Conservation (phyloP, 192 early-diverging fungal species). For the Funneliformis mosseae region DNA sequence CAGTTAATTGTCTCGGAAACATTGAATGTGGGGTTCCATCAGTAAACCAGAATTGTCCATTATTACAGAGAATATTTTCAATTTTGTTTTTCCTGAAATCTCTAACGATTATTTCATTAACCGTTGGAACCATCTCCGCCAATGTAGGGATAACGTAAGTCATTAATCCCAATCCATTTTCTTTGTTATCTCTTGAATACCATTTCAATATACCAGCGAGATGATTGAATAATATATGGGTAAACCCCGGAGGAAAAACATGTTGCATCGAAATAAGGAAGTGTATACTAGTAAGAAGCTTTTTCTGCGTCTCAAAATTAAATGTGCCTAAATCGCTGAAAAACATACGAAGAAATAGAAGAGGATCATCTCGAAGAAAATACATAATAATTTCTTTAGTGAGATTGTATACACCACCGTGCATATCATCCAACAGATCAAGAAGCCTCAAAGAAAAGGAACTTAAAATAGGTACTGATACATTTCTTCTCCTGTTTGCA, state of each 20-base stretch:
- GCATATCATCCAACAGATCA: constrained; percentile 53
- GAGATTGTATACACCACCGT: constrained; percentile 50
- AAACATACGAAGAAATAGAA: constrained; percentile 54
- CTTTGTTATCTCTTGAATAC: constrained; percentile 50
- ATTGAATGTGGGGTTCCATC: constrained; percentile 48
- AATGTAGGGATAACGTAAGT: constrained; percentile 48
- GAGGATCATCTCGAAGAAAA: constrained; percentile 58
- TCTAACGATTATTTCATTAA: constrained; percentile 52
- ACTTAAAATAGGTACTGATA: constrained; percentile 49
- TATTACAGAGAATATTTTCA: constrained; percentile 50
- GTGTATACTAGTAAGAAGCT: constrained; percentile 46
- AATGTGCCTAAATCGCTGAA: constrained; percentile 51
- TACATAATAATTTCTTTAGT: constrained; percentile 48
- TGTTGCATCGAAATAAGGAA: constrained; percentile 50
- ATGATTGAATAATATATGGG: constrained; percentile 56
- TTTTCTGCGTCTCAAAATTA: constrained; percentile 39
- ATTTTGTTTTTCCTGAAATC: constrained; percentile 64
- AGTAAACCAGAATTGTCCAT: constrained; percentile 59
- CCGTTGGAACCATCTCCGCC: constrained; percentile 52
- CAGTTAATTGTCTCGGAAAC: constrained; percentile 47
- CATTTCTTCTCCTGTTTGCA: constrained; percentile 37
- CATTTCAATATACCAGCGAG: constrained; percentile 60
- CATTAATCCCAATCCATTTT: constrained; percentile 44
- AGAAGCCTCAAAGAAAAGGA: constrained; percentile 48
- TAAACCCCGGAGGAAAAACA: constrained; percentile 54